phyloP scores from a whole-genome alignment of 805 yeast species.

The Saturnispora ahearnii region DNA sequence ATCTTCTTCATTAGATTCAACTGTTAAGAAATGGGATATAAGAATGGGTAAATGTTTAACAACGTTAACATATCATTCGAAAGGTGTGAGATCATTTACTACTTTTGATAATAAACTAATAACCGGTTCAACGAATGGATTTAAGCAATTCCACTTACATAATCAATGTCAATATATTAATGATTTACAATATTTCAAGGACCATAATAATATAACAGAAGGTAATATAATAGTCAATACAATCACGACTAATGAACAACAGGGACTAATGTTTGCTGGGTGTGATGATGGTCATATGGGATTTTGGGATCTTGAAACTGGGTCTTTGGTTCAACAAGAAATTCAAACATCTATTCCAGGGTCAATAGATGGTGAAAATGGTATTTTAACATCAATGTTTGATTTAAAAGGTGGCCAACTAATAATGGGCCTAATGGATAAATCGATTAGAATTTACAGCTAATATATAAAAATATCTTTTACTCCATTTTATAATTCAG shows the following conservation, averaged over 20 bases:
- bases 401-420: conserved; percentile 65
- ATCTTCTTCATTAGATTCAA: conserved; percentile 75
- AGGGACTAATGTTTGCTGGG: conserved; percentile 66
- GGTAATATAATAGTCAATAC: conserved; percentile 55
- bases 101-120: conserved; percentile 60
- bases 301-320: conserved; percentile 71
- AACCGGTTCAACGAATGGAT: conserved; percentile 72
- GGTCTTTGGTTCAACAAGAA: conserved; percentile 49
- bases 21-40: conserved; percentile 85
- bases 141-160: conserved; percentile 79
- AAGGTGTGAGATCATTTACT: conserved; percentile 66
- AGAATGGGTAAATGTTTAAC: conserved; percentile 65
- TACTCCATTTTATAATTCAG: conserved; percentile 7
- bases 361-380: conserved; percentile 53
- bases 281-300: conserved; percentile 74
- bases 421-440: conserved; percentile 86
- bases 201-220: conserved; percentile 24
- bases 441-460: conserved; percentile 5
- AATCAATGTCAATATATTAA: conserved; percentile 51
- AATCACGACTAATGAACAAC: conserved; percentile 35
- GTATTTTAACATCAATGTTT: conserved; percentile 62
- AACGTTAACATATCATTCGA: conserved; percentile 76
- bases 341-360: conserved; percentile 59
- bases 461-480: not conserved
- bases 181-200: conserved; percentile 40